Evolutionary conservation across 805 yeast species (phyloP).

Genomic region (Yamadazyma tumulicola): DNA sequence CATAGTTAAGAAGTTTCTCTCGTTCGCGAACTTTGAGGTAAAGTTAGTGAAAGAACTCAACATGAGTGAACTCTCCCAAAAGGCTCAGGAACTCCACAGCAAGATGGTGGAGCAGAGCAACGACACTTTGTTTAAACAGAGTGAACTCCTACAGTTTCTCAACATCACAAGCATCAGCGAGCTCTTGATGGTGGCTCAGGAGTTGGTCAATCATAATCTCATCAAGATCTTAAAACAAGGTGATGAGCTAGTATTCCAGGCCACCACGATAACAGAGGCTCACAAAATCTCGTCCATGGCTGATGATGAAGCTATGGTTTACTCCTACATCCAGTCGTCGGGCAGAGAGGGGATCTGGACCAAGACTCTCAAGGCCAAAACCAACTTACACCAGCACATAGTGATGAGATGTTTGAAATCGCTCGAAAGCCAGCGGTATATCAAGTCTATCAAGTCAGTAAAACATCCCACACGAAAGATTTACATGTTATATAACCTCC

Average conservation of each 20-base stretch:
- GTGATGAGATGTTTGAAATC: slow-evolving; percentile 78
- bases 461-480: slow-evolving; percentile 92
- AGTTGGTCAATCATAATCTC: slow-evolving; percentile 52
- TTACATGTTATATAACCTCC: slow-evolving; percentile 89
- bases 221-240: slow-evolving; percentile 68
- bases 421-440: slow-evolving; percentile 74
- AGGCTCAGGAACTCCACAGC: slow-evolving; percentile 57
- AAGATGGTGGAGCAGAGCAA: slow-evolving; percentile 56
- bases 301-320: slow-evolving; percentile 86
- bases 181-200: slow-evolving; percentile 48
- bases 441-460: slow-evolving; percentile 87
- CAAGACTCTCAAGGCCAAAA: slow-evolving; percentile 80
- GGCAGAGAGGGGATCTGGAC: slow-evolving; percentile 98
- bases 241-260: slow-evolving; percentile 69
- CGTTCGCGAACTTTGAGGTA: too few species aligned
- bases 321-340: slow-evolving; percentile 85
- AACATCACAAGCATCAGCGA: slow-evolving; percentile 42
- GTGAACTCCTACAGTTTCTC: slow-evolving; percentile 56
- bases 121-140: slow-evolving; percentile 58
- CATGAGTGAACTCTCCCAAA: slow-evolving; percentile 23
- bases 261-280: slow-evolving; percentile 72
- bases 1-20: slow-evolving; percentile 4
- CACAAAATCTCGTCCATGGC: slow-evolving; percentile 71
- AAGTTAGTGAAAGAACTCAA: neutral
- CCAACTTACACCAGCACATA: slow-evolving; percentile 89